Evolutionary conservation across 768 basidiomycete species (phyloP).

Genomic region (Inosperma sp.): DNA sequence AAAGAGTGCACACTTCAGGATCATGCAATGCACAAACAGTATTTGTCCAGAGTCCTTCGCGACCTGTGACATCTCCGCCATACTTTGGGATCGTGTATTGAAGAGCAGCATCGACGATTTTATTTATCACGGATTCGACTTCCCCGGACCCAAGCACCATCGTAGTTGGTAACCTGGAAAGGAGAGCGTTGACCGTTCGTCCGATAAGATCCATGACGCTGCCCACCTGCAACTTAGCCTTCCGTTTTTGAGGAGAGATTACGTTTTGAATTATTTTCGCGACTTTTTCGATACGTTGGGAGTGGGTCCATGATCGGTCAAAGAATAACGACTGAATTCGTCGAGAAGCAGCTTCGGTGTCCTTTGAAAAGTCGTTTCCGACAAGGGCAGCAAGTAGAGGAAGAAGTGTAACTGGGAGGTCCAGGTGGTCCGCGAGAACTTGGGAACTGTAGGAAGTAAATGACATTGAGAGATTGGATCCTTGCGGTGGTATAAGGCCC

Average conservation of each 20-base stretch:
- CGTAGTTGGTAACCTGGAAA: constrained; percentile 38
- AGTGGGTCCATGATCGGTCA: constrained; percentile 48
- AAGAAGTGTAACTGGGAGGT: constrained; percentile 64
- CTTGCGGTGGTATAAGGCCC: constrained; percentile 53
- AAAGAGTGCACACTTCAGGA: constrained; percentile 50
- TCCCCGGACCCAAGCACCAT: constrained; percentile 56
- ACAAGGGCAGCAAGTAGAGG: constrained; percentile 75
- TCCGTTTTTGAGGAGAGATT: constrained; percentile 47
- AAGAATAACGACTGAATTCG: constrained; percentile 64
- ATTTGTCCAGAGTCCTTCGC: constrained; percentile 48
- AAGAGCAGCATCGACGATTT: constrained; percentile 67
- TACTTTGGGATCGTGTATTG: constrained; percentile 72
- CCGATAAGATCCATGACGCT: constrained; percentile 79
- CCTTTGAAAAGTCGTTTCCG: constrained; percentile 74
- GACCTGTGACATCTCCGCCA: constrained; percentile 37
- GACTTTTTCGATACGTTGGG: constrained; percentile 64
- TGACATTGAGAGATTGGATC: constrained; percentile 43
- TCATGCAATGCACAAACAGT: constrained; percentile 60
- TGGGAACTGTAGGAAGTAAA: constrained; percentile 59
- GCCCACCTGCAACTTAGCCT: constrained; percentile 51
- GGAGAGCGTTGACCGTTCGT: constrained; percentile 55
- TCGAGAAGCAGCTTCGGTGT: constrained; percentile 42
- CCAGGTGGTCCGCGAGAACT: constrained; percentile 57
- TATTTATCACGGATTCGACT: constrained; percentile 58
- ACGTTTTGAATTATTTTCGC: constrained; percentile 54